Percentiles rank a stretch among this genome's conserved stretches.
phyloP scores from a whole-genome alignment of 2,329 filamentous ascomycete species.

The Trichoderma atroviride region DNA sequence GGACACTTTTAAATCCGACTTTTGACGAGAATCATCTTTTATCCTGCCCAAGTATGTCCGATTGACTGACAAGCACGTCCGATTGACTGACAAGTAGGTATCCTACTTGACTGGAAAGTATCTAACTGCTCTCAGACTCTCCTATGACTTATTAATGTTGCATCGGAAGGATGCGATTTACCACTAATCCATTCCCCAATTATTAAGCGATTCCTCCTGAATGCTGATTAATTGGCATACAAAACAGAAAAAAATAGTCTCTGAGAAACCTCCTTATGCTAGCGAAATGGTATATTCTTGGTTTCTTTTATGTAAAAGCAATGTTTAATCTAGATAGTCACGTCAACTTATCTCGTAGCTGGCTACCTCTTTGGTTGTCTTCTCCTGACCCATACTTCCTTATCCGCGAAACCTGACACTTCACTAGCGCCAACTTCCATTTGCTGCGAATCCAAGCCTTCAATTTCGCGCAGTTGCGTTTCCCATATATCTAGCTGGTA shows the following conservation, averaged over 20 bases:
- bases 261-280: not conserved
- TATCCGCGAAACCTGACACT: constrained; percentile 26
- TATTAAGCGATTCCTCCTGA: not conserved
- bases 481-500: constrained; percentile 68
- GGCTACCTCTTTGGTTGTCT: constrained; percentile 36
- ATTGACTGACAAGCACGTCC: not conserved
- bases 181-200: not conserved
- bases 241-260: not conserved
- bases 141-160: not conserved
- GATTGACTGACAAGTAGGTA: too few species aligned
- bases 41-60: not conserved
- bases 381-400: constrained; percentile 49
- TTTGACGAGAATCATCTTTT: not conserved
- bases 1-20: not conserved
- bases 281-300: rapidly evolving
- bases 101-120: not conserved
- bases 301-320: not conserved
- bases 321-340: too few species aligned
- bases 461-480: constrained; percentile 52
- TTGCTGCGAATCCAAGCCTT: not conserved
- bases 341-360: not conserved
- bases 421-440: not conserved
- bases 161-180: not conserved
- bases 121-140: not conserved
- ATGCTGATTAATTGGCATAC: not conserved